Conservation (phyloP, 2,329 filamentous ascomycete genomes). For the Aureobasidium sp. region DNA sequence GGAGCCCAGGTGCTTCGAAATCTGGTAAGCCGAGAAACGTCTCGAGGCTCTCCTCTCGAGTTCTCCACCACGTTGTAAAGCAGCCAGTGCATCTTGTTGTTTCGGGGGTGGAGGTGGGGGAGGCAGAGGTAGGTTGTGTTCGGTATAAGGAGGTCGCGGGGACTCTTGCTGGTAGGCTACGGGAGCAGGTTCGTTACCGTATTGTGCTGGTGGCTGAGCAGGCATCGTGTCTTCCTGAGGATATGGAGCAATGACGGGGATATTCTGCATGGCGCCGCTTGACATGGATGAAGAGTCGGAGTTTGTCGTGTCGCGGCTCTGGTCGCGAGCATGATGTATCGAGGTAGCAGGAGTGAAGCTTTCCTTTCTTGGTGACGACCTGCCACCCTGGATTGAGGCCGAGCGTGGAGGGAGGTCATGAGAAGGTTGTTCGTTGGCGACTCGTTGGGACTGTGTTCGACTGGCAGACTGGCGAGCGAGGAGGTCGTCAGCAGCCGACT, state of each 20-base stretch:
- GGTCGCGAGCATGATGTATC: slow-evolving; percentile 16
- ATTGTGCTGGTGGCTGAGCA: slow-evolving; percentile 20
- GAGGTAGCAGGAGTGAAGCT: slow-evolving; percentile 28
- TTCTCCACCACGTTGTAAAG: slow-evolving; percentile 84
- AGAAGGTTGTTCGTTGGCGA: slow-evolving; percentile 31
- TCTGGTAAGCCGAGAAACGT: slow-evolving; percentile 93
- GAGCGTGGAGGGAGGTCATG: slow-evolving; percentile 40
- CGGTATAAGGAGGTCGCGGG: slow-evolving; percentile 20
- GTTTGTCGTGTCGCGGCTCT: slow-evolving; percentile 25
- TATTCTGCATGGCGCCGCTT: slow-evolving; percentile 65
- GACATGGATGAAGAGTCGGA: slow-evolving; percentile 60
- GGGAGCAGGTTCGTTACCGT: slow-evolving; percentile 5
- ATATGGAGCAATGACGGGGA: slow-evolving; percentile 66
- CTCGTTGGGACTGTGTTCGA: slow-evolving; percentile 30
- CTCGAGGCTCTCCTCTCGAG: slow-evolving; percentile 86
- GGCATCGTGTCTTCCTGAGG: slow-evolving; percentile 51
- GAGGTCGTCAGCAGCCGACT: slow-evolving; percentile 35
- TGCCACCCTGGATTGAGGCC: slow-evolving; percentile 35
- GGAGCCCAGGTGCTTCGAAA: slow-evolving; percentile 84
- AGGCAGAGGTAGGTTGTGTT: slow-evolving; percentile 38
- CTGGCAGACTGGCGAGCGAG: slow-evolving; percentile 33
- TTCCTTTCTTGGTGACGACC: slow-evolving; percentile 36
- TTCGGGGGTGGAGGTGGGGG: slow-evolving; percentile 68
- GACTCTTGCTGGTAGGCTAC: background rate
- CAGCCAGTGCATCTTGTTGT: slow-evolving; percentile 85